Percentiles rank a stretch among this genome's conserved stretches.
Conservation (phyloP, 2,329 filamentous ascomycete species). For the Sarocladiaceae sp. region DNA sequence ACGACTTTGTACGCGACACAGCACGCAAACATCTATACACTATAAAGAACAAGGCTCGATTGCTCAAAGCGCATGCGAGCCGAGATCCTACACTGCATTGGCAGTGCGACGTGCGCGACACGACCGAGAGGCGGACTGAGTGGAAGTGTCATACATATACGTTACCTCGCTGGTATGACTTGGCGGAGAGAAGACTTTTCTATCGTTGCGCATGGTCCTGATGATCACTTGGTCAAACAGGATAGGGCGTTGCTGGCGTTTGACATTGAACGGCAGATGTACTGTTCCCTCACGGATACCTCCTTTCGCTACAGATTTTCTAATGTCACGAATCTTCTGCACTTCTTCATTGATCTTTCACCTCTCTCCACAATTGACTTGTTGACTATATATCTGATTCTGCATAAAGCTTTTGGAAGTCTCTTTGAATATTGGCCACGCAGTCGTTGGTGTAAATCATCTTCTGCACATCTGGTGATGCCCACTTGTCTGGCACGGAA, state of each 20-base stretch:
- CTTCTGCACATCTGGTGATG: constrained; percentile 62
- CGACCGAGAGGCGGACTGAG: neutral
- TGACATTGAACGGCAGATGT: neutral
- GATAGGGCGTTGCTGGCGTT: constrained; percentile 9
- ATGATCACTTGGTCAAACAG: neutral
- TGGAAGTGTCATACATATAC: neutral
- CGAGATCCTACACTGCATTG: too few relatives aligned
- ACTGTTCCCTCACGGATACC: neutral
- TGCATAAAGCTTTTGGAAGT: constrained; percentile 44
- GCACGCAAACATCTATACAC: neutral
- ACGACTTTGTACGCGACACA: neutral
- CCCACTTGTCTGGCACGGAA: constrained; percentile 63
- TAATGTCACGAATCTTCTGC: constrained; percentile 5
- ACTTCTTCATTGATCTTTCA: neutral
- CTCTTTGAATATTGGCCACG: constrained; percentile 45
- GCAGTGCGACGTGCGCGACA: too few relatives aligned
- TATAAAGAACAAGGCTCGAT: too few relatives aligned
- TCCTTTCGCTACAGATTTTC: constrained; percentile 6
- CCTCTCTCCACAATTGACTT: neutral
- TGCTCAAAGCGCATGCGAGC: too few relatives aligned
- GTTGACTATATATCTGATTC: constrained; percentile 16
- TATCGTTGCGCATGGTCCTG: constrained; percentile 2
- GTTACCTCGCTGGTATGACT: neutral
- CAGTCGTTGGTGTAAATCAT: constrained; percentile 63
- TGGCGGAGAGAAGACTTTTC: neutral